A percentile compares a stretch with the other conserved stretches of the same genome.
Evolutionary conservation across 306 rosid genomes (phyloP).

Genomic region (Cercis canadensis): DNA sequence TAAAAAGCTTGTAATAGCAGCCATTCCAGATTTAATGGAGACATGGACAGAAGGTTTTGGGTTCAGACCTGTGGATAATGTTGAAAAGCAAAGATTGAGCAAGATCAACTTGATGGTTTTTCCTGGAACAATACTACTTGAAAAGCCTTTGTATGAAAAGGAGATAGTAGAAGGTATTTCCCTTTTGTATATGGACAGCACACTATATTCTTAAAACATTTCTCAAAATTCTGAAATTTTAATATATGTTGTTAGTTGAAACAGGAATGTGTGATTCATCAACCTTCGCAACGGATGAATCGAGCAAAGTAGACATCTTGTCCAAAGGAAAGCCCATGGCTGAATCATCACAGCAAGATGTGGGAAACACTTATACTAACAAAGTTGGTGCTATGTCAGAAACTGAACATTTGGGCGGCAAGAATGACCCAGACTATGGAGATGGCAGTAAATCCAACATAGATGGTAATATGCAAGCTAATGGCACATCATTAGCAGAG

Average conservation of each 20-base stretch:
- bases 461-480: conserved; percentile 23
- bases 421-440: conserved; percentile 33
- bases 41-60: conserved; percentile 98
- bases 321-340: conserved; percentile 33
- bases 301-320: conserved; percentile 26
- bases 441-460: conserved; percentile 26
- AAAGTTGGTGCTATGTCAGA: conserved; percentile 40
- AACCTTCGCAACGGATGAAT: conserved; percentile 37
- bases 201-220: not conserved
- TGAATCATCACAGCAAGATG: conserved; percentile 38
- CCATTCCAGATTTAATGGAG: conserved; percentile 82
- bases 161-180: conserved; percentile 47
- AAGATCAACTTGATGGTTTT: conserved; percentile 88
- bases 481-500: conserved; percentile 29
- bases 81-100: conserved; percentile 65
- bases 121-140: conserved; percentile 89
- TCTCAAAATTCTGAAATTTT: conserved; percentile 1
- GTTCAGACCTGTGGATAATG: conserved; percentile 64
- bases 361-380: conserved; percentile 20
- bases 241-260: conserved; percentile 36
- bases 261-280: conserved; percentile 42
- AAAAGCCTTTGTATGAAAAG: conserved; percentile 59
- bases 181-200: conserved; percentile 12
- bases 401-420: conserved; percentile 34
- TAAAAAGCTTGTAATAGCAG: conserved; percentile 85